Evolutionary conservation across 768 basidiomycete species (phyloP), one percentile per base, ranked within the genome.

Genomic region (Xanthoconium stramineum): DNA sequence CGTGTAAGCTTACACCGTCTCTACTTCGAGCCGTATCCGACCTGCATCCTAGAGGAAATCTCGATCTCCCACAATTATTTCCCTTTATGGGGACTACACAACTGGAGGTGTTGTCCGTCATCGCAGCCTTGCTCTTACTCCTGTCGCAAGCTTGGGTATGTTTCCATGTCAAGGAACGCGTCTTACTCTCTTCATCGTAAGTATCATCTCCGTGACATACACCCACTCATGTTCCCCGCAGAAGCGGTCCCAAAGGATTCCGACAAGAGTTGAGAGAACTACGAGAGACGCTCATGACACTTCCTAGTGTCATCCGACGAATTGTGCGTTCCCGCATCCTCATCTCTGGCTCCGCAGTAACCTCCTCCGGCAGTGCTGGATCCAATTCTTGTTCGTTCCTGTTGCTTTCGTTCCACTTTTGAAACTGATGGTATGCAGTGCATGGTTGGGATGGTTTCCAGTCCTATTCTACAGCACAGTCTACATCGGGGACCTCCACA

Each of bases 401-500:
- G 38, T 36, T 35, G 12, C 33, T 47, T 19, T 11, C 11, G 9
- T 13, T n/a, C 30, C 43, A 10, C 19, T 36, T 61, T 52, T 42
- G 29, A 42, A 11, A 20, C 35, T 60, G 17, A 64, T 20, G 6
- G n/a, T 44, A 17, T 15, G 12, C 53, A 92, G 91, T 57, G 81
- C 85, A 13, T 95, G 85, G 85, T 78, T 94, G 56, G 89, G 83
- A 9, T 98, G 96, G 96, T 97, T 96, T 65, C 94, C 95, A 0
- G 74, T 94, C 28, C 77, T 96, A 1, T 94, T 95, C 72, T 95
- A 93, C 75, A 88, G 86, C 4, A 88, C 89, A 2, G 76, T 91
- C 28, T 98, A 94, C 72, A 80, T 97, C 52, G 90, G 91, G 12
- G 95, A 96, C 62, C 78, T 96, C 12, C 84, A 97, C 76, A 89